Conservation (phyloP, 805 yeast genomes). For the Wickerhamiella kurtzmanii region DNA sequence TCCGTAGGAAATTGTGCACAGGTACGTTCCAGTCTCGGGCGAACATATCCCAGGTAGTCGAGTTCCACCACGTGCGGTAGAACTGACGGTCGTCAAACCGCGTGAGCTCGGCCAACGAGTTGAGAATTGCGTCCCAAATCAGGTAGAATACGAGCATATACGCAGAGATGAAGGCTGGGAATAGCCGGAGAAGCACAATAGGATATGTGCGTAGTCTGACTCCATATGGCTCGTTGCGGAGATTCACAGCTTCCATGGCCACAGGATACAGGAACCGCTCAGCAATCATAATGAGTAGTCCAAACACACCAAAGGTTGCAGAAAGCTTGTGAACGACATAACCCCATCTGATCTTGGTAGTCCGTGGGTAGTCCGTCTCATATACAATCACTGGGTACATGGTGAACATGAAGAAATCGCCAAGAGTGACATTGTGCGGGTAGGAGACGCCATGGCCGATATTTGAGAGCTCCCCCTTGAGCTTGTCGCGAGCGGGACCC, state of each 20-base stretch:
- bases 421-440: constrained; percentile 56
- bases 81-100: constrained; percentile 81
- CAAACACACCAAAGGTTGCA: constrained; percentile 80
- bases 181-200: constrained; percentile 50
- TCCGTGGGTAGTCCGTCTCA: constrained; percentile 72
- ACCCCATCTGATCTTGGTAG: constrained; percentile 48
- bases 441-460: constrained; percentile 31
- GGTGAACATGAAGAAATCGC: constrained; percentile 60
- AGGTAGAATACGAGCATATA: constrained; percentile 71
- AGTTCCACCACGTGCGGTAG: constrained; percentile 97
- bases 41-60: constrained; percentile 84
- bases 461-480: neutral
- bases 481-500: constrained; percentile 1
- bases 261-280: constrained; percentile 65
- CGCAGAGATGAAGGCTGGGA: constrained; percentile 65
- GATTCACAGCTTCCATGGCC: constrained; percentile 43
- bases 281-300: constrained; percentile 67
- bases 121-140: constrained; percentile 91
- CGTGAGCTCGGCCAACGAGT: constrained; percentile 79
- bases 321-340: constrained; percentile 55
- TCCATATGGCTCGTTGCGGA: constrained; percentile 35
- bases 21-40: constrained; percentile 92
- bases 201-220: constrained; percentile 40
- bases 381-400: constrained; percentile 73
- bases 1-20: constrained; percentile 72